Conservation (phyloP, 768 basidiomycete species). For the Lepiota venenata region DNA sequence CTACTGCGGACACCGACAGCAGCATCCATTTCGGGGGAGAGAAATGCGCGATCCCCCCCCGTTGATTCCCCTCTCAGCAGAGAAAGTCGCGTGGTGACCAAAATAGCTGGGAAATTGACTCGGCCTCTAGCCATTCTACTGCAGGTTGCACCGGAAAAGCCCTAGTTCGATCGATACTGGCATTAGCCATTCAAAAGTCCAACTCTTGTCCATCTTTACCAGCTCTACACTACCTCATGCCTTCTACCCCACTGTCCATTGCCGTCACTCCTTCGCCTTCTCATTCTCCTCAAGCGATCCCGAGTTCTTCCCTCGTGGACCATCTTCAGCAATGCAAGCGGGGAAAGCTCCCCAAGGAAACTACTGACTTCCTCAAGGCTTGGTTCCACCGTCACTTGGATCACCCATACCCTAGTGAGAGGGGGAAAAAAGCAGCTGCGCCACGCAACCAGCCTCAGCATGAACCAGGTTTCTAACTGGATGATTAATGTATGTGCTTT, state of each 20-base stretch:
- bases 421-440: constrained; percentile 90
- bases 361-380: constrained; percentile 84
- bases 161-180: constrained; percentile 39
- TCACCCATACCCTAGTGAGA: constrained; percentile 86
- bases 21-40: constrained; percentile 56
- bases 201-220: constrained; percentile 73
- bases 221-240: constrained; percentile 51
- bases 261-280: constrained; percentile 44
- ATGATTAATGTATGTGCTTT: constrained; percentile 72
- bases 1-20: constrained; percentile 65
- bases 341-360: constrained; percentile 87
- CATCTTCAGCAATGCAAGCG: constrained; percentile 72
- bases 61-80: constrained; percentile 48
- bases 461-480: constrained; percentile 91
- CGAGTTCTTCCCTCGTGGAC: constrained; percentile 62
- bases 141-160: constrained; percentile 33
- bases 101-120: constrained; percentile 30
- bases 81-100: constrained; percentile 44
- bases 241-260: constrained; percentile 41
- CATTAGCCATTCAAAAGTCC: constrained; percentile 51
- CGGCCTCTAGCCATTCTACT: constrained; percentile 22
- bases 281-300: constrained; percentile 49
- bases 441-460: constrained; percentile 80
- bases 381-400: constrained; percentile 88
- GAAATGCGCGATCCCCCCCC: constrained; percentile 57